phyloP scores from a whole-genome alignment of 441 rosid genomes.

The Pelargonium citronellum region DNA sequence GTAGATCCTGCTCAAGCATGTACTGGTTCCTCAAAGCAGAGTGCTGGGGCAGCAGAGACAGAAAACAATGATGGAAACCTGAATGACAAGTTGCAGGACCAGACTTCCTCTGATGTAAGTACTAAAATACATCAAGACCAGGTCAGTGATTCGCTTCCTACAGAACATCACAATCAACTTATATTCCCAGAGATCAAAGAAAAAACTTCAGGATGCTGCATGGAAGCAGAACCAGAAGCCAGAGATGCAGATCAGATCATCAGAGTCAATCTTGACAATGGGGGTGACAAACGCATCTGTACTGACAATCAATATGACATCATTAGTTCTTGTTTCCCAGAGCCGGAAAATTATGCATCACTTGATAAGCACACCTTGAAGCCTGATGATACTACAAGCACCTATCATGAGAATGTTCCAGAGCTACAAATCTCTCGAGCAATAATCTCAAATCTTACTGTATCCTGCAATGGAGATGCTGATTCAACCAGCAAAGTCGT shows the following conservation, averaged over 20 bases:
- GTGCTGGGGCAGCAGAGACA: no score
- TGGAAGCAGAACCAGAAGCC: no score
- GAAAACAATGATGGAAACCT: no score
- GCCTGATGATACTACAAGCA: conserved; percentile 18
- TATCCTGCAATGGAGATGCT: no score
- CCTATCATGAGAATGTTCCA: conserved; percentile 17
- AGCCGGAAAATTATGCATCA: no score
- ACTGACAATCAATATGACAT: no score
- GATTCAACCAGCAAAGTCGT: not conserved
- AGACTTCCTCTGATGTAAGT: no score
- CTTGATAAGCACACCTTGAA: conserved; percentile 19
- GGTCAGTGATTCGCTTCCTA: conserved; percentile 7
- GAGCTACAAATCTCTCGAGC: no score
- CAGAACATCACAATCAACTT: conserved; percentile 16
- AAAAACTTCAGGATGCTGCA: conserved; percentile 13
- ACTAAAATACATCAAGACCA: conserved; percentile 12
- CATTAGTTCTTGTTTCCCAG: no score
- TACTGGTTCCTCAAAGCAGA: no score
- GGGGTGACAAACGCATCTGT: conserved; percentile 4
- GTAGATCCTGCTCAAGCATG: conserved; percentile 23
- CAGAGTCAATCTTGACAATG: conserved; percentile 16
- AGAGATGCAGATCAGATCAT: conserved; percentile 16
- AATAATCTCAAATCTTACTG: not conserved
- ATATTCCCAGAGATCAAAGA: conserved; percentile 16
- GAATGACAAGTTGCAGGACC: no score